These are phyloP conservation scores for Apiospora marii DNA, from an alignment of 2,329 filamentous ascomycete genomes.

Conservation along the genomic window DNA sequence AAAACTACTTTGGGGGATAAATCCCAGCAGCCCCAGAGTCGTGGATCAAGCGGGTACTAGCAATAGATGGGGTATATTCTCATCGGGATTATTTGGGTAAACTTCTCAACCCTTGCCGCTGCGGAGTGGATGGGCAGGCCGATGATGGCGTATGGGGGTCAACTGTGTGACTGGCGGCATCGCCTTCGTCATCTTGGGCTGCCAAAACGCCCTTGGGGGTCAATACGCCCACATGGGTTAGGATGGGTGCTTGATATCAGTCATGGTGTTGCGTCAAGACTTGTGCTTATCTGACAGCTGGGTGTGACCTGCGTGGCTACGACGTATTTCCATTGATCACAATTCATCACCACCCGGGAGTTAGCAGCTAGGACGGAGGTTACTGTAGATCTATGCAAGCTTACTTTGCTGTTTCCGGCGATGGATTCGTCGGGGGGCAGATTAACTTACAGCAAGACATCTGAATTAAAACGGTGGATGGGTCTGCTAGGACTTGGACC, in stretches of 20 bases:
- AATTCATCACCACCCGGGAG: not conserved
- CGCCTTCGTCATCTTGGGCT: not conserved
- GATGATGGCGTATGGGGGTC: constrained; percentile 17
- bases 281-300: not conserved
- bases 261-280: constrained; percentile 14
- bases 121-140: not conserved
- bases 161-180: not conserved
- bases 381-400: not conserved
- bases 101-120: not conserved
- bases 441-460: not conserved
- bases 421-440: not conserved
- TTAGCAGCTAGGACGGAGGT: not conserved
- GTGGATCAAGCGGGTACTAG: constrained; percentile 18
- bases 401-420: not conserved
- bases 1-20: constrained; percentile 10
- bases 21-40: constrained; percentile 7
- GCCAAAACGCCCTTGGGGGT: not conserved
- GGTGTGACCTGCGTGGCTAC: not conserved
- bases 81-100: not conserved
- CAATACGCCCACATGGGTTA: not conserved
- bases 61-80: not conserved
- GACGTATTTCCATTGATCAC: constrained; percentile 7
- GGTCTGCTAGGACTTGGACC: not conserved
- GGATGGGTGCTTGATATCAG: not conserved
- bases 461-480: constrained; percentile 1